phyloP scores from a whole-genome alignment of 176 grass and related monocot species.

The Tuctoria greenei region DNA sequence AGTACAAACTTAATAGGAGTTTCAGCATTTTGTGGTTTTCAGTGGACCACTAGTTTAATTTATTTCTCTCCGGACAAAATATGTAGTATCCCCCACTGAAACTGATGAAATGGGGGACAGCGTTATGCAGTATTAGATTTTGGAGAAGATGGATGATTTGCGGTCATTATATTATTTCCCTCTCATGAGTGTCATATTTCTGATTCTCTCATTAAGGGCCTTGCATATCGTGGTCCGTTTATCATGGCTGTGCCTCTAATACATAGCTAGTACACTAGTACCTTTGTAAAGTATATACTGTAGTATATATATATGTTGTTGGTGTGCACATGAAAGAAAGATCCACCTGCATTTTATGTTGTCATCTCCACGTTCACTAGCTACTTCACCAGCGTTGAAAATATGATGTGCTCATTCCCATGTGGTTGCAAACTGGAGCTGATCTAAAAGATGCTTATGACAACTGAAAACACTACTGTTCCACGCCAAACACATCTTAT shows the following conservation, averaged over 20 bases:
- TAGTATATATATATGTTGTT: not conserved
- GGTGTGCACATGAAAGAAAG: slow-evolving; percentile 4
- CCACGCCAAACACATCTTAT: not conserved
- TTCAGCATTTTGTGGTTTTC: not conserved
- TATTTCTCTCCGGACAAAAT: not conserved
- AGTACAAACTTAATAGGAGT: not conserved
- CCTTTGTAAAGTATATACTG: no score
- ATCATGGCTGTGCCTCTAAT: no score
- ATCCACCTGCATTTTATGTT: slow-evolving; percentile 28
- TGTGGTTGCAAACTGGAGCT: not conserved
- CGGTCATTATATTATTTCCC: not conserved
- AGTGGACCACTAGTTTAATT: not conserved
- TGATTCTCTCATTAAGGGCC: no score
- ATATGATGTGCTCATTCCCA: slow-evolving; percentile 51
- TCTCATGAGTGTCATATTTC: not conserved
- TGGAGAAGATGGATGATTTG: not conserved
- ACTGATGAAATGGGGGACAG: not conserved
- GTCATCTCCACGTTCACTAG: slow-evolving; percentile 27
- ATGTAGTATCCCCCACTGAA: no score
- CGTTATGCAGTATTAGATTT: not conserved
- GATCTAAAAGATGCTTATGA: not conserved
- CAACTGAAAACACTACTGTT: not conserved
- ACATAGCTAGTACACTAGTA: no score
- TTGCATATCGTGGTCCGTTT: no score
- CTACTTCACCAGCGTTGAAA: no score